Conservation (phyloP, 495 filamentous ascomycete species). For the Podospora fimiseda region DNA sequence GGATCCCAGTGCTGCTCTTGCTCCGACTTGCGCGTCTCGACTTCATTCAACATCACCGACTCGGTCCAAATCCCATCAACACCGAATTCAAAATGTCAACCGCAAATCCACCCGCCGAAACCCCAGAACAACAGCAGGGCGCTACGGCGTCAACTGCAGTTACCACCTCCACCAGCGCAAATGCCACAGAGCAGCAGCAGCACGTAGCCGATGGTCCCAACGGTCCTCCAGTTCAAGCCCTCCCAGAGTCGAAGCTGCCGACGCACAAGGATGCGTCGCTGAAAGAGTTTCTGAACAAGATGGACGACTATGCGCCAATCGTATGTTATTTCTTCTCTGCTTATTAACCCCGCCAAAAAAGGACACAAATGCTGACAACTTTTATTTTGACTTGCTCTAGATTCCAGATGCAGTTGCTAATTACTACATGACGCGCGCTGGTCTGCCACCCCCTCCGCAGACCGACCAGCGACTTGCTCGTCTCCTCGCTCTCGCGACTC, state of each 20-base stretch:
- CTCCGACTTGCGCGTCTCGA: not conserved
- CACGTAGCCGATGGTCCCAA: not conserved
- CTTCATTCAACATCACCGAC: not conserved
- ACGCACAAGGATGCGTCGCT: conserved; percentile 85
- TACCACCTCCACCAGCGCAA: conserved; percentile 2
- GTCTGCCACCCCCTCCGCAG: conserved; percentile 79
- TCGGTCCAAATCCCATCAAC: not conserved
- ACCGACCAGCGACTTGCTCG: conserved; percentile 84
- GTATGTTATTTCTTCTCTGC: conserved; percentile 47
- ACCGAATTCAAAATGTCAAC: conserved; percentile 13
- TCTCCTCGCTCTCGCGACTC: conserved; percentile 88
- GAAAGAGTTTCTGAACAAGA: conserved; percentile 85
- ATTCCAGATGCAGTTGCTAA: conserved; percentile 97
- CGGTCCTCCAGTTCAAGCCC: not conserved
- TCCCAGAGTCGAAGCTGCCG: conserved; percentile 42
- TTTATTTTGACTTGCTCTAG: too few relatives aligned
- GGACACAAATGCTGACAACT: too few relatives aligned
- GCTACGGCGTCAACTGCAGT: not conserved
- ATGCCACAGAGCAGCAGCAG: not conserved
- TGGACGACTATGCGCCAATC: conserved; percentile 98
- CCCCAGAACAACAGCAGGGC: conserved; percentile 12
- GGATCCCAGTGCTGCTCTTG: too few relatives aligned
- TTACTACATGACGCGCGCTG: conserved; percentile 94
- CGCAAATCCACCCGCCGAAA: conserved; percentile 15
- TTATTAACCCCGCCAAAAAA: too few relatives aligned